phyloP scores from a whole-genome alignment of 306 rosid species.

The Vigna hirtella region DNA sequence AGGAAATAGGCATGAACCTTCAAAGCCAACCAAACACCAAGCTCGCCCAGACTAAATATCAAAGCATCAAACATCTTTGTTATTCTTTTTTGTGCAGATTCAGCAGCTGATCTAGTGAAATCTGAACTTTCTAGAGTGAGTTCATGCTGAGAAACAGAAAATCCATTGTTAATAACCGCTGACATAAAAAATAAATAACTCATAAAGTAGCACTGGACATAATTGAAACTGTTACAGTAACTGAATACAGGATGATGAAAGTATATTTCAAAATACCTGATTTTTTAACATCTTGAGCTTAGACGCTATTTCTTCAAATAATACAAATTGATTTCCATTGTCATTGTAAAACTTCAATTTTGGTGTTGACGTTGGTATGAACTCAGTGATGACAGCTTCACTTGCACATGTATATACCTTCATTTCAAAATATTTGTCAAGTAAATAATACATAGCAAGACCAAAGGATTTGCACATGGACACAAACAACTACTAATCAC shows the following conservation, averaged over 20 bases:
- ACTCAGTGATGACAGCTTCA: conserved; percentile 75
- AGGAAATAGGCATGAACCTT: conserved; percentile 58
- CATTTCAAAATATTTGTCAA: conserved; percentile 35
- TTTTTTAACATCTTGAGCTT: conserved; percentile 50
- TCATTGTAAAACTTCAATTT: conserved; percentile 64
- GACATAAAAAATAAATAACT: conserved; percentile 4
- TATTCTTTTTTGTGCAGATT: conserved; percentile 56
- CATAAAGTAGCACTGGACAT: neutral
- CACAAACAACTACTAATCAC: neutral
- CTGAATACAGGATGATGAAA: neutral
- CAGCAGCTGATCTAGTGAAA: conserved; percentile 48
- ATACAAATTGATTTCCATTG: conserved; percentile 45
- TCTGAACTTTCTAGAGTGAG: conserved; percentile 45
- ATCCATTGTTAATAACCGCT: conserved; percentile 43
- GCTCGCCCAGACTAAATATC: conserved; percentile 68
- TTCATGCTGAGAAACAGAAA: conserved; percentile 64
- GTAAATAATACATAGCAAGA: conserved; percentile 14
- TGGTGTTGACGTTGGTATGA: conserved; percentile 70
- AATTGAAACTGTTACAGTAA: neutral
- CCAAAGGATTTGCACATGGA: conserved; percentile 26
- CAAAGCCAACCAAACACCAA: conserved; percentile 78
- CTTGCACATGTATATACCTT: conserved; percentile 82
- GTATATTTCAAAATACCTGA: conserved; percentile 52
- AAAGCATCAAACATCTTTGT: conserved; percentile 50
- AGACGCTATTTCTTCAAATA: conserved; percentile 42